Conservation (phyloP, 192 early-diverging fungal species). For the Nowakowskiella sp. region DNA sequence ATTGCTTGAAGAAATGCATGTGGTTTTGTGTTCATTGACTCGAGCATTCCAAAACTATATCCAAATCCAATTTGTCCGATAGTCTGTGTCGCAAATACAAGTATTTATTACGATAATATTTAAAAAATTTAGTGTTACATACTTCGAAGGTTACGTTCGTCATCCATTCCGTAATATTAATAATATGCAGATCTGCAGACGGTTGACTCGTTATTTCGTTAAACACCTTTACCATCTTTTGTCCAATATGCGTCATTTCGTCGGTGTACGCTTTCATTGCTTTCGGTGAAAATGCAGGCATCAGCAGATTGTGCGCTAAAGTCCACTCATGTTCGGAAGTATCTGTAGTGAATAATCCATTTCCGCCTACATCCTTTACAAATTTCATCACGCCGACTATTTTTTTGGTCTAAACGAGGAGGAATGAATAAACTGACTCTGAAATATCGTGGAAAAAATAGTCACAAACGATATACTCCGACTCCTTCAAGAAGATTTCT, state of each 20-base stretch:
- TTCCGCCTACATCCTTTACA: no score
- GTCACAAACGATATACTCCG: constrained; percentile 48
- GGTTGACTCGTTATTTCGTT: no score
- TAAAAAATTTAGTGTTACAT: no score
- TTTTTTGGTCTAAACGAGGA: no score
- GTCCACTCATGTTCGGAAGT: constrained; percentile 44
- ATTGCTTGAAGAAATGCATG: constrained; percentile 36
- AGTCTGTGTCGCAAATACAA: no score
- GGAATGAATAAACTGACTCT: no score
- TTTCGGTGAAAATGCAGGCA: constrained; percentile 45
- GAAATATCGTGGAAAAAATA: no score
- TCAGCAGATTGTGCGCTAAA: constrained; percentile 48
- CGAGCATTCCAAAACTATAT: constrained; percentile 40
- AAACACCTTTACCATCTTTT: constrained; percentile 22
- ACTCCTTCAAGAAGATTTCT: constrained; percentile 34
- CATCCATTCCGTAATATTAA: no score
- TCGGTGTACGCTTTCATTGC: constrained; percentile 27
- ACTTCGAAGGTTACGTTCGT: no score
- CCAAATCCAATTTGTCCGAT: constrained; percentile 38
- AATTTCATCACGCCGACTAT: no score
- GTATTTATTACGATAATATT: no score
- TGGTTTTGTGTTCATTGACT: constrained; percentile 8
- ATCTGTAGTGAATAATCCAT: constrained; percentile 44
- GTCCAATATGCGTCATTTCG: constrained; percentile 36
- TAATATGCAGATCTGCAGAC: no score